Conservation (phyloP, 257 asterid species). For the Solanum tacnaense region DNA sequence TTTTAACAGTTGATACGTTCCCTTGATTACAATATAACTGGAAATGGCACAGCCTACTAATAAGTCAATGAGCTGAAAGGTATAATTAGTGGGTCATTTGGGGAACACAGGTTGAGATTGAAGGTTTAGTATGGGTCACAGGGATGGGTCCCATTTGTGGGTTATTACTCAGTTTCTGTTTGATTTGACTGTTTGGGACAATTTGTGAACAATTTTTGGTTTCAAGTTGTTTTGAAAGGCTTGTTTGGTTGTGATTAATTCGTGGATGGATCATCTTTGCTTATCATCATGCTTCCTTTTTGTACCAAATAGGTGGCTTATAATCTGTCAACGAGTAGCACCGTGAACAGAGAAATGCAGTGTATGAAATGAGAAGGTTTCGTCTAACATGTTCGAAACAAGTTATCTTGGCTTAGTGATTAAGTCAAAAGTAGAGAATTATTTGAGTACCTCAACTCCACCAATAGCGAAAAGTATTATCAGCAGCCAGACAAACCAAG, state of each 20-base stretch:
- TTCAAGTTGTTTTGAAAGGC: background rate
- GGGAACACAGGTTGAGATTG: background rate
- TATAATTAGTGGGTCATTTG: background rate
- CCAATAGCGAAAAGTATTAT: conserved; percentile 88
- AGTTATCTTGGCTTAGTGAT: background rate
- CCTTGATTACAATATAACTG: background rate
- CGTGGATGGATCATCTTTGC: background rate
- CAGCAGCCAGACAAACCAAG: conserved; percentile 97
- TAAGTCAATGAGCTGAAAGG: background rate
- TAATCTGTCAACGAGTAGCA: background rate
- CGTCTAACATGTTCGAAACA: background rate
- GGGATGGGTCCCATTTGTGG: background rate
- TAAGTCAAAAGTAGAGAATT: background rate
- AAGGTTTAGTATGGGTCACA: background rate
- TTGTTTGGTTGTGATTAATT: background rate
- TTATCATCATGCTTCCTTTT: background rate
- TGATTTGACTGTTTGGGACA: background rate
- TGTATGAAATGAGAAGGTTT: background rate
- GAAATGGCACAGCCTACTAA: background rate
- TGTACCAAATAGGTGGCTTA: background rate
- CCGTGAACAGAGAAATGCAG: background rate
- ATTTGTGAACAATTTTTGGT: background rate
- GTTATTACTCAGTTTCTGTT: background rate
- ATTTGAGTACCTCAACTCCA: conserved; percentile 76
- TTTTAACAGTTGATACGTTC: background rate